Conservation (phyloP, 2,329 filamentous ascomycete genomes). For the Colletotrichum filicis region DNA sequence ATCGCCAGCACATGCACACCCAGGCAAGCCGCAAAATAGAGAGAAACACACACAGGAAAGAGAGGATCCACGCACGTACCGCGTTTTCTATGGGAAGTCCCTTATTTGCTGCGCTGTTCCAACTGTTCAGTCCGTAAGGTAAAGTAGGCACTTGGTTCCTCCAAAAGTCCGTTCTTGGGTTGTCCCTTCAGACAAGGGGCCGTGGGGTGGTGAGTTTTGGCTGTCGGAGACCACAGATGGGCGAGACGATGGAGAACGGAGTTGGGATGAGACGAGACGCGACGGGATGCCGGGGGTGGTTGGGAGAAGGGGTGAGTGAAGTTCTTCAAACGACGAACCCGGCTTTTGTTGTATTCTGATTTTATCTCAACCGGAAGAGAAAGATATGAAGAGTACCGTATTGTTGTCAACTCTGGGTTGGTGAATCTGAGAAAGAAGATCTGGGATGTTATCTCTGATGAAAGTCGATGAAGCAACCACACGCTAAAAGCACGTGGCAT, state of each 20-base stretch:
- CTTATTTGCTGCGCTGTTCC: neutral
- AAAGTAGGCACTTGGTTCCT: neutral
- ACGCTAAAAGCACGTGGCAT: neutral
- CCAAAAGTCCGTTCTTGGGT: neutral
- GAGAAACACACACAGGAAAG: too few species aligned
- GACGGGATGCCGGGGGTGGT: slow-evolving; percentile 5
- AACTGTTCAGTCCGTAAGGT: neutral
- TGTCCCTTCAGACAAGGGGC: slow-evolving; percentile 6
- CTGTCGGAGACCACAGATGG: neutral
- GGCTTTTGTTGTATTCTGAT: too few species aligned
- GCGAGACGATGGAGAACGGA: slow-evolving; percentile 25
- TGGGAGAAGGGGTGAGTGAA: neutral
- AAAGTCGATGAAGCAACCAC: neutral
- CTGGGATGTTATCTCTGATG: too few species aligned
- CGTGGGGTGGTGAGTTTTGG: slow-evolving; percentile 6
- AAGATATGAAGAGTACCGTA: too few species aligned
- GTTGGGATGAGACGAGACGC: slow-evolving; percentile 30
- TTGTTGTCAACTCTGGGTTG: too few species aligned
- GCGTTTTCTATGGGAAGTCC: neutral
- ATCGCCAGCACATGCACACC: slow-evolving; percentile 25
- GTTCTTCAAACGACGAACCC: neutral
- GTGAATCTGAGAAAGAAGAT: too few species aligned
- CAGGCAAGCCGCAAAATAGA: neutral
- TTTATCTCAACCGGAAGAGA: too few species aligned
- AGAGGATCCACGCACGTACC: slow-evolving; percentile 9